Evolutionary conservation across 1,284 basidiomycete species (phyloP), one percentile per base, ranked within the genome.

Genomic region (Golubevia sp.): DNA sequence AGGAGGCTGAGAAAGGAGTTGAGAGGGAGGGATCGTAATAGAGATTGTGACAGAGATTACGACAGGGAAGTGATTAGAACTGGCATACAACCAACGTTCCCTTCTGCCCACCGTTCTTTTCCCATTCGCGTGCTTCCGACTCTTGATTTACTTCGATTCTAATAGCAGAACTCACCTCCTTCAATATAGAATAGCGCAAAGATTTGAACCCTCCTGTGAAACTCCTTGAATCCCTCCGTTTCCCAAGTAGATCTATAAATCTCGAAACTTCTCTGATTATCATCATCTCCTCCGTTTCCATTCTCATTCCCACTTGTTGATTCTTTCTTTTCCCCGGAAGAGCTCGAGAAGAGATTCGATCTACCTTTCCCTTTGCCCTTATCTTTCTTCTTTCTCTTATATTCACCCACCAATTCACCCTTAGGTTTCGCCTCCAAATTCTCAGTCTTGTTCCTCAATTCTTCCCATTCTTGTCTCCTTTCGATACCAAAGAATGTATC

Each of bases 131-230:
- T n/a, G n/a, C n/a, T n/a, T n/a, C n/a, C n/a, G n/a, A n/a, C n/a
- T n/a, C n/a, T n/a, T n/a, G n/a, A n/a, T n/a, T n/a, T n/a, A n/a
- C n/a, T n/a, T n/a, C n/a, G n/a, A n/a, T n/a, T n/a, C n/a, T 34
- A 34, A 3, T 34, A 34, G 4, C 30, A 5, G 4, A 11, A 34
- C 30, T 34, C 11, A 34, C 30, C 94, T 5, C 90, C 97, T 82
- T 99, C 96, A 79, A 99, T 96, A 85, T 93, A 98, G 6, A 99
- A 86, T 50, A 97, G 85, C 63, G 97, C 92, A 81, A 97, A 97
- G 59, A 97, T 84, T 85, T 98, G 96, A 91, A 97, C 97, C 60
- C 90, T 87, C n/a, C 91, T 88, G 79, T 97, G 96, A 74, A 93
- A 95, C 83, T 96, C 93, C 74, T 88, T 88, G 85, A 97, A 99